phyloP scores from a whole-genome alignment of 1,284 basidiomycete genomes.

The Phellopilus nigrolimitatus region DNA sequence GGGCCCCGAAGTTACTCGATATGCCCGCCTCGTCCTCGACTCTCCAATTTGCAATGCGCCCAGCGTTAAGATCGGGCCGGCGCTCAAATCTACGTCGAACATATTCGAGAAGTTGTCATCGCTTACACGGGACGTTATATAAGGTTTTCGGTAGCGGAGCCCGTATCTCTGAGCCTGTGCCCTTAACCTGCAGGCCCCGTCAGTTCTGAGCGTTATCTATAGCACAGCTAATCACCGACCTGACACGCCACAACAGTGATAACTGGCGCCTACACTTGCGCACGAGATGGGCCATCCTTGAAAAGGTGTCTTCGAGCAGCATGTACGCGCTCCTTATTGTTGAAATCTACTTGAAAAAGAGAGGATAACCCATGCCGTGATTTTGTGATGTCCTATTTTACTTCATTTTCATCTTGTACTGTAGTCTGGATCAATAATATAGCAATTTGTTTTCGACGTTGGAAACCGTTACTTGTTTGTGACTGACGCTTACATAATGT shows the following conservation, averaged over 20 bases:
- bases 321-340: conserved; percentile 14
- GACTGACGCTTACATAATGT: too few relatives aligned
- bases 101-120: conserved; percentile 14
- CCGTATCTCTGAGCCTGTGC: background rate
- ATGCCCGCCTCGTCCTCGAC: conserved; percentile 15
- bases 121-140: conserved; percentile 12
- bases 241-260: conserved; percentile 1
- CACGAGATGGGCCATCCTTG: conserved; percentile 18
- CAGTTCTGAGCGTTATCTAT: conserved; percentile 7
- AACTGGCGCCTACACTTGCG: conserved; percentile 12
- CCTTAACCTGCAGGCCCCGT: background rate
- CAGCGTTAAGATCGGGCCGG: conserved; percentile 17
- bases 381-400: too few relatives aligned
- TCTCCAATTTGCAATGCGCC: conserved; percentile 15
- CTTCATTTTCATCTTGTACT: too few relatives aligned
- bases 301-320: conserved; percentile 4
- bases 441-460: too few relatives aligned
- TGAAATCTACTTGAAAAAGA: too few relatives aligned
- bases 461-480: too few relatives aligned
- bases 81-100: conserved; percentile 7
- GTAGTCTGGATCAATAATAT: too few relatives aligned
- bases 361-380: too few relatives aligned
- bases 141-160: background rate
- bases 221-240: background rate
- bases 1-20: conserved; percentile 9